Evolutionary conservation across 2,329 filamentous ascomycete species (phyloP).

Genomic region (Alternaria novae-zelandiae): DNA sequence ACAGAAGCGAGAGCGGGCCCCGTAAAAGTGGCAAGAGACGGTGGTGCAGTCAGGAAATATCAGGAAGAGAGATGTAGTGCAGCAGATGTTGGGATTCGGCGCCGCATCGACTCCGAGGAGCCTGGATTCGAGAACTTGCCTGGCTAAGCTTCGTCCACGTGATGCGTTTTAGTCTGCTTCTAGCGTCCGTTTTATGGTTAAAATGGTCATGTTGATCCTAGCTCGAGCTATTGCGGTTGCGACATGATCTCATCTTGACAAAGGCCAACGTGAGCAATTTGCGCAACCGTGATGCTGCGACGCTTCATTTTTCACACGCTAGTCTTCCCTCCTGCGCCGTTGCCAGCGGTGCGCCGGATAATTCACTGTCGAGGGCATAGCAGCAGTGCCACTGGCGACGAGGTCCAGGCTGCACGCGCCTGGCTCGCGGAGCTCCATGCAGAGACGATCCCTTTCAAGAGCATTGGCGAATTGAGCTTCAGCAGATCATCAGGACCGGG

Average conservation of each 20-base stretch:
- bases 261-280: conserved; percentile 1
- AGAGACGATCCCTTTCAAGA: conserved; percentile 60
- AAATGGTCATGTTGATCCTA: conserved; percentile 18
- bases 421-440: conserved; percentile 64
- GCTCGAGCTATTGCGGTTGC: conserved; percentile 10
- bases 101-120: conserved; percentile 4
- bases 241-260: conserved; percentile 20
- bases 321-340: not conserved
- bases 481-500: conserved; percentile 70
- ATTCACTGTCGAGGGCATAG: conserved; percentile 1
- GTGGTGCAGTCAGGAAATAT: conserved; percentile 15
- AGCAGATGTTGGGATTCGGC: conserved; percentile 28
- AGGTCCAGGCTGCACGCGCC: conserved; percentile 55
- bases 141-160: conserved; percentile 12
- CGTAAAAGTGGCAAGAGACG: conserved; percentile 21
- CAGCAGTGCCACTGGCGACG: conserved; percentile 30
- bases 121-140: conserved; percentile 9
- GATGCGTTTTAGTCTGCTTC: conserved; percentile 1
- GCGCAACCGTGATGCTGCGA: not conserved
- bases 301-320: not conserved
- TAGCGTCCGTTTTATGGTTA: conserved; percentile 7
- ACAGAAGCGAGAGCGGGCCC: conserved; percentile 14
- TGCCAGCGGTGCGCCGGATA: not conserved
- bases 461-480: conserved; percentile 65
- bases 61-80: conserved; percentile 9